Conservation (phyloP, 202 grass and related monocot genomes). For the Carex arenaria region DNA sequence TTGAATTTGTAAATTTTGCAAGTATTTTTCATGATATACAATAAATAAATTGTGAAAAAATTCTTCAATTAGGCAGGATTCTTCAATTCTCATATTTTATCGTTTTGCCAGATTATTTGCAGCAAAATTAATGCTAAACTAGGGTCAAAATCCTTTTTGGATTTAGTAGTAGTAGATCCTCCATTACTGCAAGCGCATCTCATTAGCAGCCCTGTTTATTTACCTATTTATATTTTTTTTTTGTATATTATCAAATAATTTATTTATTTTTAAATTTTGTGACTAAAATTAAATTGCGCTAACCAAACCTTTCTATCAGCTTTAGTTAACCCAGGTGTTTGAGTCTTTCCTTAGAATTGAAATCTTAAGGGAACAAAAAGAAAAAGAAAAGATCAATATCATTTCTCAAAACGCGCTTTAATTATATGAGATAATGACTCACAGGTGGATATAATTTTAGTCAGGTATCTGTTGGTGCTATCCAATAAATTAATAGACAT, state of each 20-base stretch:
- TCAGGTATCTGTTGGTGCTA: neutral
- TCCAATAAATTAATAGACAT: neutral
- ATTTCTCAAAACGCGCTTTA: neutral
- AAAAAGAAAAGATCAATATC: neutral
- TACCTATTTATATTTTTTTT: neutral
- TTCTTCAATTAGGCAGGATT: neutral
- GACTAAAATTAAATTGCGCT: too few species aligned
- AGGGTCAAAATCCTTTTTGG: neutral
- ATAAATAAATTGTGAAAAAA: neutral
- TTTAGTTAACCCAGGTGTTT: too few species aligned
- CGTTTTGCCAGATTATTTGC: too few species aligned
- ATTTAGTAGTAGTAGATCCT: too few species aligned
- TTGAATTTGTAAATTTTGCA: neutral
- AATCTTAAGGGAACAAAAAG: too few species aligned
- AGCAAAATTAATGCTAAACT: neutral
- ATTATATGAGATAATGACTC: neutral
- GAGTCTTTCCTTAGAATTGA: too few species aligned
- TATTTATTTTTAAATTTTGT: too few species aligned
- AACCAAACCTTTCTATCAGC: too few species aligned
- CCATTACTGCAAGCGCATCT: too few species aligned
- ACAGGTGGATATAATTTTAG: neutral
- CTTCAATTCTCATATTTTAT: neutral
- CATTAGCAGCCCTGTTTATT: too few species aligned
- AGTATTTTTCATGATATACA: neutral
- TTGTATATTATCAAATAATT: too few species aligned